Evolutionary conservation across 1,139 yeast genomes (phyloP).

Genomic region (Saccharomyces pastorianus): DNA sequence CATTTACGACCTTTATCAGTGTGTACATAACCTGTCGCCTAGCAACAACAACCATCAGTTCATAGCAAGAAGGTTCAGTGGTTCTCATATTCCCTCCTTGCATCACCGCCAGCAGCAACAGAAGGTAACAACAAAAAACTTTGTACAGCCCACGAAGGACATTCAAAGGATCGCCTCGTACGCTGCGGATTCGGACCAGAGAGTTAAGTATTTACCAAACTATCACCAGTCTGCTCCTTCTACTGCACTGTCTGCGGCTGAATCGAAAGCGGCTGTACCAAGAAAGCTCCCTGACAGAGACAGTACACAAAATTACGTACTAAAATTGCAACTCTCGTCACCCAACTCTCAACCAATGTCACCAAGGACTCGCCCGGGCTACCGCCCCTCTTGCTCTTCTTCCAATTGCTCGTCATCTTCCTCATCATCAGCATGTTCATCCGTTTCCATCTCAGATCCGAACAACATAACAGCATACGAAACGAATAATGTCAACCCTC

Average conservation of each 20-base stretch:
- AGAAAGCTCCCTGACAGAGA: background rate
- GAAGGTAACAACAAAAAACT: background rate
- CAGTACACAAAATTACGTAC: background rate
- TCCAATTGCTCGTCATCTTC: background rate
- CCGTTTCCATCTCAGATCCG: background rate
- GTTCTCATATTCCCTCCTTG: conserved; percentile 3
- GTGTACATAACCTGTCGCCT: conserved; percentile 2
- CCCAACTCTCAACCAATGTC: background rate
- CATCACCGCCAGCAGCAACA: background rate
- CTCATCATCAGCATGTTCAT: background rate
- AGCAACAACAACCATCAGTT: background rate
- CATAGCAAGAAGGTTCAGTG: conserved; percentile 9
- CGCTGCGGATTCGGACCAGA: background rate
- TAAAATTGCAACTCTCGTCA: background rate
- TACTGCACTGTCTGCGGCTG: background rate
- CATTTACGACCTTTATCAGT: conserved; percentile 5
- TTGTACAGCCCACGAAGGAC: background rate
- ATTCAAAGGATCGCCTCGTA: background rate
- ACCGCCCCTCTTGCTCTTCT: background rate
- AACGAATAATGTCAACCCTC: background rate
- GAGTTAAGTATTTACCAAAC: background rate
- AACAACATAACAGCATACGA: background rate
- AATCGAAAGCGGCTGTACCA: background rate
- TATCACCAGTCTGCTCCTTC: background rate
- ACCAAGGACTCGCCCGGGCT: background rate